A percentile compares a stretch with the other conserved stretches of the same genome.
Conservation (phyloP, 139 green algal genomes). For the Picochlorum costavermella region DNA sequence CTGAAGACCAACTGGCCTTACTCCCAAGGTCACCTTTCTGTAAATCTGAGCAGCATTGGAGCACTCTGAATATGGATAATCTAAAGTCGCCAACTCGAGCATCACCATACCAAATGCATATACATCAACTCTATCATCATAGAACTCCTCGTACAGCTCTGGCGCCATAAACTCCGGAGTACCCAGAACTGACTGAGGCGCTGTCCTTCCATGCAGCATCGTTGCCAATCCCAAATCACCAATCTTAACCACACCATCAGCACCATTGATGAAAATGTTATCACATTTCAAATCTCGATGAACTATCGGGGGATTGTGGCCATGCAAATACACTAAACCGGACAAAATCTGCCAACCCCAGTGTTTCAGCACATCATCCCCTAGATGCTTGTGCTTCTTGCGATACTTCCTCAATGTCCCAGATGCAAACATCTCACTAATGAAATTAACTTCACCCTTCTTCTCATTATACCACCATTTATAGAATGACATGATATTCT, state of each 20-base stretch:
- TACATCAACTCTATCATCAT: conserved; percentile 98
- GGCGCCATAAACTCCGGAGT: conserved; percentile 98
- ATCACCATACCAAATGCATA: conserved; percentile 95
- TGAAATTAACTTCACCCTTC: conserved; percentile 92
- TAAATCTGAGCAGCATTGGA: conserved; percentile 98
- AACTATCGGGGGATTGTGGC: conserved; percentile 80
- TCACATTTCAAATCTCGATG: conserved; percentile 88
- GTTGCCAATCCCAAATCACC: conserved; percentile 95
- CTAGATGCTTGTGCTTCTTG: conserved; percentile 87
- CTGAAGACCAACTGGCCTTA: conserved; percentile 67
- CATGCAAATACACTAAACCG: conserved; percentile 94
- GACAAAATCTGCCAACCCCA: conserved; percentile 94
- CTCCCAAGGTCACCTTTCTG: conserved; percentile 88
- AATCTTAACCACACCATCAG: conserved; percentile 95
- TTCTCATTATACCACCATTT: conserved; percentile 90
- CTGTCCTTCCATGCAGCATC: conserved; percentile 74
- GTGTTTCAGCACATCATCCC: conserved; percentile 81
- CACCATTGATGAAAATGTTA: conserved; percentile 96
- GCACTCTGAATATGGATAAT: conserved; percentile 98
- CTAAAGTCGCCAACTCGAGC: conserved; percentile 94
- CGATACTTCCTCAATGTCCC: conserved; percentile 96
- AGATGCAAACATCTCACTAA: conserved; percentile 98
- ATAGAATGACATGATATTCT: conserved; percentile 98
- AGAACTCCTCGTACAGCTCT: conserved; percentile 99
- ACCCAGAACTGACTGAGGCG: conserved; percentile 86